Evolutionary conservation across 495 filamentous ascomycete genomes (phyloP).

Genomic region (Staphylotrichum tortipilum): DNA sequence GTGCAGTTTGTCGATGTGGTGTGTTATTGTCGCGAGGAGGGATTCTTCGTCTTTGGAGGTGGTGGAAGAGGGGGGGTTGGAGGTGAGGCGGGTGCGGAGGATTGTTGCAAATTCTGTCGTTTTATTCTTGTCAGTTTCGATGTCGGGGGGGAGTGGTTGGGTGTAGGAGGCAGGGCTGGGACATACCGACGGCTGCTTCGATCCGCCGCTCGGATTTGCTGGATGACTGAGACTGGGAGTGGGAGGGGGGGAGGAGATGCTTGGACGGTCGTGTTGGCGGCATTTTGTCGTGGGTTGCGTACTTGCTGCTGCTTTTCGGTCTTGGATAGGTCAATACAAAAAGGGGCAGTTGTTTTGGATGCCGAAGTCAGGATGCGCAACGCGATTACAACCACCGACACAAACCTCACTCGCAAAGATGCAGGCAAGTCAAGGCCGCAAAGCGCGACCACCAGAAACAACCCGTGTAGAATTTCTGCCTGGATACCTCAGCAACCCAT

Average conservation of each 20-base stretch:
- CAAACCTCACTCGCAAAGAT: too few relatives aligned
- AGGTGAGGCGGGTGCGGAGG: slow-evolving; percentile 16
- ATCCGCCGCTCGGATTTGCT: slow-evolving; percentile 10
- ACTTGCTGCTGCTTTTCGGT: too few relatives aligned
- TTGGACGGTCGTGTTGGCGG: neutral
- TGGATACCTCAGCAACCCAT: neutral
- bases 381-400: too few relatives aligned
- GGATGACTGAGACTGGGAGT: too few relatives aligned
- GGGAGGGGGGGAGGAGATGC: too few relatives aligned
- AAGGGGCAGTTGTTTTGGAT: too few relatives aligned
- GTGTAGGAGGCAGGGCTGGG: too few relatives aligned
- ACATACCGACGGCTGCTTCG: slow-evolving; percentile 19
- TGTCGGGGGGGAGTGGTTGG: neutral
- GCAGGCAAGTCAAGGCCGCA: too few relatives aligned
- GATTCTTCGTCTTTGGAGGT: neutral
- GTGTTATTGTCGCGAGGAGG: slow-evolving; percentile 33
- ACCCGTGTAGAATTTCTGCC: slow-evolving; percentile 5
- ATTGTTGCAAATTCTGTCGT: slow-evolving; percentile 16
- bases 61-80: slow-evolving; percentile 1
- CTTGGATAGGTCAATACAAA: too few relatives aligned
- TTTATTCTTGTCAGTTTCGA: neutral
- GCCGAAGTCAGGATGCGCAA: too few relatives aligned
- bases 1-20: slow-evolving; percentile 25
- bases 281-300: too few relatives aligned
- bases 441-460: too few relatives aligned